These are phyloP conservation scores for Avicennia marina DNA, from an alignment of 257 asterid species.

Conservation along the genomic window DNA sequence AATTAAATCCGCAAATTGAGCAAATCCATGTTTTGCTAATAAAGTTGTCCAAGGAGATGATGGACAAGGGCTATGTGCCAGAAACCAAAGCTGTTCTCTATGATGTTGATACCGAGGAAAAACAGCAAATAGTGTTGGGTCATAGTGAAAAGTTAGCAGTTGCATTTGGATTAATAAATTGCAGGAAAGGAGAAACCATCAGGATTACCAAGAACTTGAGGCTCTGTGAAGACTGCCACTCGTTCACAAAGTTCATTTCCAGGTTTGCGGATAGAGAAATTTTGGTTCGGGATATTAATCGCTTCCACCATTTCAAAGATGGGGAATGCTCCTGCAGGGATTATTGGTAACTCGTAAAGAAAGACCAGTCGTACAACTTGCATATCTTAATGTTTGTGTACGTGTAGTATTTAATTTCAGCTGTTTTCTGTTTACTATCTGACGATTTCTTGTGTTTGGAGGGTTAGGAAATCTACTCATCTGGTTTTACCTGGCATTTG, in stretches of 20 bases:
- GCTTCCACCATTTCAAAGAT: constrained; percentile 65
- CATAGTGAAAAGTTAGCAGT: constrained; percentile 79
- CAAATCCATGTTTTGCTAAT: constrained; percentile 45
- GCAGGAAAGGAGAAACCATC: constrained; percentile 53
- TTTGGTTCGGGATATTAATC: constrained; percentile 58
- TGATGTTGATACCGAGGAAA: constrained; percentile 69
- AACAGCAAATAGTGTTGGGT: constrained; percentile 40
- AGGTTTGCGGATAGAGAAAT: constrained; percentile 47
- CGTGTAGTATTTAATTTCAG: not conserved
- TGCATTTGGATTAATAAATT: constrained; percentile 57
- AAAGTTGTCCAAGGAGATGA: constrained; percentile 37
- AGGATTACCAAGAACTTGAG: constrained; percentile 67
- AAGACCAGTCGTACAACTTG: not conserved
- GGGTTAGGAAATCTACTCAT: too few relatives aligned
- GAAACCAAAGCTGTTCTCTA: constrained; percentile 49
- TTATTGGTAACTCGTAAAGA: constrained; percentile 41
- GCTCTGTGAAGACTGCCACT: constrained; percentile 70
- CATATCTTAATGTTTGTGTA: not conserved
- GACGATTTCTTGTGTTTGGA: too few relatives aligned
- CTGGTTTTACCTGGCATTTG: too few relatives aligned
- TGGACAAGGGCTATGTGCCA: constrained; percentile 62
- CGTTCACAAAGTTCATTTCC: constrained; percentile 51
- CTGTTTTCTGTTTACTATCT: too few relatives aligned
- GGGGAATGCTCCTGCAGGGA: constrained; percentile 65
- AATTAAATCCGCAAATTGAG: constrained; percentile 51